Percentiles rank a stretch among this genome's conserved stretches.
These are phyloP conservation scores for Takashimella tepidaria DNA, from an alignment of 1,284 basidiomycete genomes.

Conservation along the genomic window DNA sequence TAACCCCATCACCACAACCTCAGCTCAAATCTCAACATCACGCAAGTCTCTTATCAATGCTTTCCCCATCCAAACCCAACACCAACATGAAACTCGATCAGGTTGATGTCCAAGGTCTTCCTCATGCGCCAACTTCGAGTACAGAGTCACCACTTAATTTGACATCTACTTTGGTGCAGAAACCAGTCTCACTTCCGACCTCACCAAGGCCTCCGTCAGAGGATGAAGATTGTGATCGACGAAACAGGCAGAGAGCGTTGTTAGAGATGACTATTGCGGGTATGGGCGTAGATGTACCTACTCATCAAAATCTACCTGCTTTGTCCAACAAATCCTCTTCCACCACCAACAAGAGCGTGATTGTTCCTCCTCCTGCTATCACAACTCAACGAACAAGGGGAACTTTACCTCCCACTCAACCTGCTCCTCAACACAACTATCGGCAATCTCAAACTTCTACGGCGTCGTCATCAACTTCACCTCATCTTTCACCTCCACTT, in stretches of 20 bases:
- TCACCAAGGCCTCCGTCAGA: slow-evolving; percentile 20
- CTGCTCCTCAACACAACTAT: not conserved
- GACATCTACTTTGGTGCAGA: not conserved
- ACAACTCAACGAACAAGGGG: not conserved
- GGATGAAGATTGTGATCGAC: slow-evolving; percentile 12
- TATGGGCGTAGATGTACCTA: slow-evolving; percentile 14
- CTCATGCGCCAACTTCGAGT: not conserved
- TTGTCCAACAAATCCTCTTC: not conserved
- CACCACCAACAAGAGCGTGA: not conserved
- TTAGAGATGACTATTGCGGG: slow-evolving; percentile 33
- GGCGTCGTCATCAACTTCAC: not conserved
- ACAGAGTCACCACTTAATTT: not conserved
- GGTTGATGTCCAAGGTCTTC: no score
- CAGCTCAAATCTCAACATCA: not conserved
- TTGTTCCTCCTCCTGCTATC: not conserved
- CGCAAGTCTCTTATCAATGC: not conserved
- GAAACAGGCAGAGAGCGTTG: slow-evolving; percentile 23
- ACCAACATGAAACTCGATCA: no score
- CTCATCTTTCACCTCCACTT: not conserved
- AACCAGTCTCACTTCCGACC: slow-evolving; percentile 21
- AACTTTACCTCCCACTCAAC: not conserved
- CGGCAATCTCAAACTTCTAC: not conserved
- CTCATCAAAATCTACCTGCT: not conserved
- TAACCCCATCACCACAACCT: slow-evolving; percentile 20
- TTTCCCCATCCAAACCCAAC: not conserved